A percentile compares a stretch with the other conserved stretches of the same genome.
Conservation (phyloP, 2,329 filamentous ascomycete genomes). For the Talaromyces piceae region DNA sequence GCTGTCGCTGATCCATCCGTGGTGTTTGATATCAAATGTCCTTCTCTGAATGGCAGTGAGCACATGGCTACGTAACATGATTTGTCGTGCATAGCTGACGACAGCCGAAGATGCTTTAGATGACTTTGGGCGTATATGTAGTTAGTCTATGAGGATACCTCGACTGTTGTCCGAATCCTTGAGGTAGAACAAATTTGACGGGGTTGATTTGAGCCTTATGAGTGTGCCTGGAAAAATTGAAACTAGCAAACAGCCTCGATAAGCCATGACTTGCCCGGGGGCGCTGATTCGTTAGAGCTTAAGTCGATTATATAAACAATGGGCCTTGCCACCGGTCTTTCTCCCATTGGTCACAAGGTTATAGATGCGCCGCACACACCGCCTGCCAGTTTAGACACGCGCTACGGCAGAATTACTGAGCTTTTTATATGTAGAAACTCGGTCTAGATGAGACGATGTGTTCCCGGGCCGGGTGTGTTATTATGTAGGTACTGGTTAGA, state of each 20-base stretch:
- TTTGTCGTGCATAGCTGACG: too few species aligned
- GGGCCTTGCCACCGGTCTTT: too few species aligned
- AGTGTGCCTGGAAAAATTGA: too few species aligned
- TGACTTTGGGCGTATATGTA: too few species aligned
- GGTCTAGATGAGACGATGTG: too few species aligned
- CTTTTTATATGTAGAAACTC: not conserved
- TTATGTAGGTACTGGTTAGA: too few species aligned
- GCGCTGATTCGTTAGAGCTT: not conserved
- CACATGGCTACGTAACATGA: not conserved
- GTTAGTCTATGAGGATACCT: too few species aligned
- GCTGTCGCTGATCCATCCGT: not conserved
- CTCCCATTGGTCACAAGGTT: not conserved
- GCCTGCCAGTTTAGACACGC: not conserved
- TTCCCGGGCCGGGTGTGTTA: too few species aligned
- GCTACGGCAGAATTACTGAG: not conserved
- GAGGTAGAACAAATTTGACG: too few species aligned
- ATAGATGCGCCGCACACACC: not conserved
- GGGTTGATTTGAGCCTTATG: too few species aligned
- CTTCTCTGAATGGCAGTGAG: not conserved
- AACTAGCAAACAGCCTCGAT: not conserved
- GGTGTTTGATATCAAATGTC: not conserved
- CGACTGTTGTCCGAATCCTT: too few species aligned
- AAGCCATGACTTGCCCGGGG: not conserved
- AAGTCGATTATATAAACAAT: not conserved
- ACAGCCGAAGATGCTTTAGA: too few species aligned